phyloP scores from a whole-genome alignment of 768 basidiomycete species.

The Tephrocybe sp. region DNA sequence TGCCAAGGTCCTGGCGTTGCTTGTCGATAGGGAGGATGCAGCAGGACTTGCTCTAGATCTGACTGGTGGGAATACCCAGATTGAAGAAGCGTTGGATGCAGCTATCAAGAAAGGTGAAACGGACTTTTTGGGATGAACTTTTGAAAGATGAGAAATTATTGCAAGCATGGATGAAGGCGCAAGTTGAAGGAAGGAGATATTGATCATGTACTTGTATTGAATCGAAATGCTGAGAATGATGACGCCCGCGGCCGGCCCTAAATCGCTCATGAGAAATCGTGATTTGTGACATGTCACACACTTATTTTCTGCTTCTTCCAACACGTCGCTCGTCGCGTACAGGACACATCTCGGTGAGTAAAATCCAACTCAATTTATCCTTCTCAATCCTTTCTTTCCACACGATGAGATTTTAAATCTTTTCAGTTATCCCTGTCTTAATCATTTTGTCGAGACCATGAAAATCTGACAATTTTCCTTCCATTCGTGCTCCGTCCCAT shows the following conservation, averaged over 20 bases:
- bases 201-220: not conserved
- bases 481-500: not conserved
- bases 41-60: constrained; percentile 61
- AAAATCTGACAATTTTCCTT: constrained; percentile 25
- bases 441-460: constrained; percentile 30
- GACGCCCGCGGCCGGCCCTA: constrained; percentile 9
- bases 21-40: constrained; percentile 51
- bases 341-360: not conserved
- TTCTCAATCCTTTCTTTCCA: not conserved
- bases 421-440: constrained; percentile 40
- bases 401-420: constrained; percentile 28
- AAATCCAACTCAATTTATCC: not conserved
- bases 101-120: constrained; percentile 51
- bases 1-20: constrained; percentile 44
- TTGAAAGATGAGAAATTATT: no score
- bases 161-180: no score
- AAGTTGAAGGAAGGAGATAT: not conserved
- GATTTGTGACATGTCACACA: constrained; percentile 1
- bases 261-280: not conserved
- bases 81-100: constrained; percentile 47
- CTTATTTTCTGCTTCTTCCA: not conserved
- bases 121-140: constrained; percentile 35
- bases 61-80: constrained; percentile 48
- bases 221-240: not conserved
- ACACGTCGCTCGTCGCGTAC: not conserved